Base-by-base conservation (phyloP, 2,329 filamentous ascomycete genomes). In the Beauveria pseudobassiana region DNA sequence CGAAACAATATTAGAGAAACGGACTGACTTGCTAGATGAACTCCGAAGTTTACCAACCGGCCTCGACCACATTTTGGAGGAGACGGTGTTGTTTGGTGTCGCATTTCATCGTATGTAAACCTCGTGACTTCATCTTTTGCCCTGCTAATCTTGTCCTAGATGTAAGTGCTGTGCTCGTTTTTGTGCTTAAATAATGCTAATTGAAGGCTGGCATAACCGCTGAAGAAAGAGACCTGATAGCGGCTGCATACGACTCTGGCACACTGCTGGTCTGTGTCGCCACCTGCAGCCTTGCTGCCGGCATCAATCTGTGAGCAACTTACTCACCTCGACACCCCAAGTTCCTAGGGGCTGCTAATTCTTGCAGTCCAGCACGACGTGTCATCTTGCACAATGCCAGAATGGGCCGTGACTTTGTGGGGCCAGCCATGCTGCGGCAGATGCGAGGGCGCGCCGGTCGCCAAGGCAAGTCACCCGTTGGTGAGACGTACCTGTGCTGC, bases 391-490 rank as follows among this genome's bases (percentile, higher is more conserved):
- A 91, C 69, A 87, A 85, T 64, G 88, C 87, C 34, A 82, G 87
- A 46, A 91, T 92, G 87, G 89, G 89, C 0, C 81, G 87, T 58
- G 88, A 91, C 51, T 77, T 91, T 53, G 83, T 92, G n/a, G 89
- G 88, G 0, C 89, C 89, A 14, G 86, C 89, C 4, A 89, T 93
- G 86, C 77, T 93, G 72, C 84, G 88, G 54, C 89, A 93, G 73
- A 93, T 92, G 89, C 83, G 88, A 69, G 89, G 89, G 3, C 82
- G 89, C 63, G 89, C 89, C 22, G 89, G 89, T 7, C 82, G 89
- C 59, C 91, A 91, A 73, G 89, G 89, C 54, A 92, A 91, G 69
- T 88, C 90, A 61, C 87, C 89, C 56, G 77, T 89, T 52, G 89
- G 89, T 2, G 89, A 92, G 74, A 92, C 88, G 1, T 92, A 89